Base-by-base conservation (phyloP, 2,329 filamentous ascomycete species). In the Epichloe gansuensis region DNA sequence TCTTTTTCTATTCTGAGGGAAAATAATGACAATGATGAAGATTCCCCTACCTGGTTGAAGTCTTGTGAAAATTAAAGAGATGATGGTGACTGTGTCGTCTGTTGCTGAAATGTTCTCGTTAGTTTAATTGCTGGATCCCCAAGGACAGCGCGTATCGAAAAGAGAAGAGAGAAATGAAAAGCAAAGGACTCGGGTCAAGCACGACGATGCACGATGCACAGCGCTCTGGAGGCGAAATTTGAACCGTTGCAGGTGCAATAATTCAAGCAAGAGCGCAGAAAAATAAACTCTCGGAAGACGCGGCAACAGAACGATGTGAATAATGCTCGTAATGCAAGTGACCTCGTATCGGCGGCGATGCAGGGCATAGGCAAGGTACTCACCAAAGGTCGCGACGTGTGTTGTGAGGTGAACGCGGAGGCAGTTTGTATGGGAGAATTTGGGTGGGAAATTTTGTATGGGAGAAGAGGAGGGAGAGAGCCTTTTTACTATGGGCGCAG, bases 371-470 rank as follows among this genome's bases (percentile, higher is more conserved):
- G 50, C 50, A 59, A 76, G 60, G 76, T 79, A 81, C 78, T 81
- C 72, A 81, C 78, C 69, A 65, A 60, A 64, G 56, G 61, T 46
- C 54, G 63, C 63, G 62, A 64, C 67, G 66, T 69, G 68, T 71
- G 64, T 70, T 69, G 66, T 66, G 71, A 72, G 67, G 66, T 67
- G 64, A 68, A 67, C 60, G 66, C 63, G 68, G 66, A 59, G 58
- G 60, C 51, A 39, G 63, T 71, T 73, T 76, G 72, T 76, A 73
- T 74, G 72, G 69, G 71, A 74, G 64, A 68, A 68, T 72, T 77
- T 75, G 66, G 70, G 69, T 76, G 74, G 71, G 71, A 74, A 71
- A 72, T 75, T 78, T 78, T 80, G 77, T 80, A 79, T 80, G 77
- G 74, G 75, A 77, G 72, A 75, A 75, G 75, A 76, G 73, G 75